These are phyloP conservation scores for Vigna mungo DNA, from an alignment of 306 rosid species.

Conservation along the genomic window DNA sequence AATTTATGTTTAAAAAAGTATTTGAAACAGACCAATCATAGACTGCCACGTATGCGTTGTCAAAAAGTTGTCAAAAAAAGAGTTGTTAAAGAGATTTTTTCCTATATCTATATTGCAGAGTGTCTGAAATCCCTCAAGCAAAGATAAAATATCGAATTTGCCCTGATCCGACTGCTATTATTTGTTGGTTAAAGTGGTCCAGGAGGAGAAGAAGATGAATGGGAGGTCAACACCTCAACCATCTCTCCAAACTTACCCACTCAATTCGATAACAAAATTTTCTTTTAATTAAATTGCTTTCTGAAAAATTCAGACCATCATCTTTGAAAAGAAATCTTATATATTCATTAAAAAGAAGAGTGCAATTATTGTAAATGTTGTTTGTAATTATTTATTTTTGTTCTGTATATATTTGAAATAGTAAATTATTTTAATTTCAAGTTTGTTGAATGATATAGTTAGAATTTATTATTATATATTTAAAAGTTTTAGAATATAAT, in stretches of 20 bases:
- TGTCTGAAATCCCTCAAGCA: constrained; percentile 55
- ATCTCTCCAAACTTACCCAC: constrained; percentile 4
- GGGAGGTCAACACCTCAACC: constrained; percentile 19
- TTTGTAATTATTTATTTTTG: background rate
- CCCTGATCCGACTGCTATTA: constrained; percentile 81
- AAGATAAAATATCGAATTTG: constrained; percentile 79
- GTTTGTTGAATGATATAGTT: no score
- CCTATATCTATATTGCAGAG: constrained; percentile 69
- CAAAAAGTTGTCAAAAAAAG: no score
- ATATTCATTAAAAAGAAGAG: constrained; percentile 9
- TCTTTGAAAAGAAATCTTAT: background rate
- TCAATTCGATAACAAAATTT: no score
- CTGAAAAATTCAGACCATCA: background rate
- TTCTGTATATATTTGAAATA: background rate
- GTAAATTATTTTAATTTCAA: no score
- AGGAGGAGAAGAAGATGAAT: constrained; percentile 57
- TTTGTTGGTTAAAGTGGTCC: constrained; percentile 74
- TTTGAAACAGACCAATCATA: no score
- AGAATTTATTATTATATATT: no score
- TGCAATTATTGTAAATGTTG: constrained; percentile 17
- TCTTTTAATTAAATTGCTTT: background rate
- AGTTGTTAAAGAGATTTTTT: no score
- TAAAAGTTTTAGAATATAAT: no score
- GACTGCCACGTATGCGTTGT: no score
- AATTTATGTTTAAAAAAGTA: no score